Evolutionary conservation across 129 eudicot genomes (phyloP).

Genomic region (Centella asiatica): DNA sequence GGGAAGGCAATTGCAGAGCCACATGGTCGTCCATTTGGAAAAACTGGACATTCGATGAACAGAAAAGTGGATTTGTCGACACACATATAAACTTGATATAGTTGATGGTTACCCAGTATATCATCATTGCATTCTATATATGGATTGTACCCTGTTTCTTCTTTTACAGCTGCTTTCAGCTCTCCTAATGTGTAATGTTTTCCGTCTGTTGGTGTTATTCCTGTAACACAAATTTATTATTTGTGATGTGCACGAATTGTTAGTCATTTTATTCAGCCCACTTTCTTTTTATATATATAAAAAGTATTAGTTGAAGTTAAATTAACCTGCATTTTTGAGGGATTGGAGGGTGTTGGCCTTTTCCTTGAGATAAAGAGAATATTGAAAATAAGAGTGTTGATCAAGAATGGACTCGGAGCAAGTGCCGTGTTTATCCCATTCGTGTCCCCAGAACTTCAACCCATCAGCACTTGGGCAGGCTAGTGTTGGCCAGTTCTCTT

Average conservation of each 20-base stretch:
- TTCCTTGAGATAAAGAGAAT: neutral
- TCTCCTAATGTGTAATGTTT: slow-evolving; percentile 27
- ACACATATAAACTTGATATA: slow-evolving; percentile 70
- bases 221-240: slow-evolving; percentile 14
- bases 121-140: slow-evolving; percentile 65
- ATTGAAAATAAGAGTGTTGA: slow-evolving; percentile 8
- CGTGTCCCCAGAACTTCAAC: slow-evolving; percentile 2
- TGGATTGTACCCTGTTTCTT: slow-evolving; percentile 42
- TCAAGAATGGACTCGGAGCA: neutral
- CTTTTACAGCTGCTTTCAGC: slow-evolving; percentile 47
- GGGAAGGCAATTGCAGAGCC: slow-evolving; percentile 44
- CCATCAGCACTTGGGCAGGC: slow-evolving; percentile 12
- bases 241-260: neutral
- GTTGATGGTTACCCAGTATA: slow-evolving; percentile 43
- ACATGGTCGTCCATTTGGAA: slow-evolving; percentile 54
- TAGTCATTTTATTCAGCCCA: too few species aligned
- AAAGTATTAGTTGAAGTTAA: too few species aligned
- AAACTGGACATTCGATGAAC: too few species aligned
- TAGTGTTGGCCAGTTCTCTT: slow-evolving; percentile 13
- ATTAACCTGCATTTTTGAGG: slow-evolving; percentile 10
- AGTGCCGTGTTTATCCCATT: slow-evolving; percentile 13
- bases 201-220: slow-evolving; percentile 44
- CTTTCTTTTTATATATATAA: too few species aligned
- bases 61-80: too few species aligned
- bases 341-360: slow-evolving; percentile 8